A percentile compares a stretch with the other conserved stretches of the same genome.
Conservation (phyloP, 306 rosid species). For the Quercus agrifolia region DNA sequence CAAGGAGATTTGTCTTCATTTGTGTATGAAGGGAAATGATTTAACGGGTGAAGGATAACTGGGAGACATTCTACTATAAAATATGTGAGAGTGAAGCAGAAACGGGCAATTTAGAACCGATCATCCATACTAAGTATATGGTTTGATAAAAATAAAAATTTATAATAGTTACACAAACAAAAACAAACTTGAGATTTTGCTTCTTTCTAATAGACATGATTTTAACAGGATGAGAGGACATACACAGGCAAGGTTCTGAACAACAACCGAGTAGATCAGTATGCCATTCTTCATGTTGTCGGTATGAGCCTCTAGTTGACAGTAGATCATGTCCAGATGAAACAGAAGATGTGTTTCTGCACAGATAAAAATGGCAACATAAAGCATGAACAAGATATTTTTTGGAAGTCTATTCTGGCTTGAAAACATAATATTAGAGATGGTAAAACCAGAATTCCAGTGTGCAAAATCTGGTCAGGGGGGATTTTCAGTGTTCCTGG, state of each 20-base stretch:
- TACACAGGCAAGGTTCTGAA: conserved; percentile 89
- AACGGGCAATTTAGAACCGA: not conserved
- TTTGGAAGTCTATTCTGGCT: not conserved
- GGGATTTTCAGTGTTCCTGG: conserved; percentile 2
- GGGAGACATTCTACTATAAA: not conserved
- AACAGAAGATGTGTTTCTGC: conserved; percentile 52
- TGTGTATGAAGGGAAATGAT: no score
- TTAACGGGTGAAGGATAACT: not conserved
- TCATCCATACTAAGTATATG: not conserved
- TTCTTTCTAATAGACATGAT: conserved; percentile 8
- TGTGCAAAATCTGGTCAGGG: not conserved
- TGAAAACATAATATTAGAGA: conserved; percentile 8
- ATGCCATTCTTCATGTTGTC: conserved; percentile 75
- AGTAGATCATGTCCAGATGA: conserved; percentile 61
- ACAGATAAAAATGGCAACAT: conserved; percentile 16
- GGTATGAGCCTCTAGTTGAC: conserved; percentile 61
- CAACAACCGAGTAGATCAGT: conserved; percentile 94
- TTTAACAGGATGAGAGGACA: conserved; percentile 32
- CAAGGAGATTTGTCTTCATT: no score
- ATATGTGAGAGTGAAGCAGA: not conserved
- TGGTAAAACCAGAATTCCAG: conserved; percentile 11
- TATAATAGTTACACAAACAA: not conserved
- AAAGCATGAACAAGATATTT: not conserved
- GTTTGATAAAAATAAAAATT: not conserved
- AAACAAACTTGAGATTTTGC: not conserved